phyloP scores from a whole-genome alignment of 2,329 filamentous ascomycete genomes.

The Curvularia sp. region DNA sequence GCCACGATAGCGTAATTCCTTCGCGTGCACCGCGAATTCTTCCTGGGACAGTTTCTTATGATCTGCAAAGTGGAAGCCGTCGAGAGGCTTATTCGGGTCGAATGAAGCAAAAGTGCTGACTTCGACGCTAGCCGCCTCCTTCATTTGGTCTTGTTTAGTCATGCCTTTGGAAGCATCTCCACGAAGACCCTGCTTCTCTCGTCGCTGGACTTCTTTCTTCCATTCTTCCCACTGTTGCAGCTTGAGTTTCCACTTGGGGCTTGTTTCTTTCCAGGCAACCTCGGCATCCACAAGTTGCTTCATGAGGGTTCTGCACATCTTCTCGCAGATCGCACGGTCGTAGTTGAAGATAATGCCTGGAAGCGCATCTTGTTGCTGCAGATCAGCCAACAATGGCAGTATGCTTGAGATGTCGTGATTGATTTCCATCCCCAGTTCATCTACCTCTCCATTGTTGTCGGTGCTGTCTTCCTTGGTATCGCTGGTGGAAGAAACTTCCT shows the following conservation, averaged over 20 bases:
- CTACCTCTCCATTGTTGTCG: conserved; percentile 25
- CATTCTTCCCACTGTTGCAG: conserved; percentile 65
- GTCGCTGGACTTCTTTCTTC: conserved; percentile 57
- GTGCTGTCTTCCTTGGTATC: conserved; percentile 14
- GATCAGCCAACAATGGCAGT: conserved; percentile 64
- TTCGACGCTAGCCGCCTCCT: conserved; percentile 64
- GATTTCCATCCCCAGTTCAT: conserved; percentile 32
- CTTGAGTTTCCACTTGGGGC: conserved; percentile 66
- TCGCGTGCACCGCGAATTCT: conserved; percentile 65
- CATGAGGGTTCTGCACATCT: conserved; percentile 61
- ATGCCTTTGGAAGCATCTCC: conserved; percentile 55
- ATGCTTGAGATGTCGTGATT: conserved; percentile 53
- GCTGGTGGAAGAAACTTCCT: conserved; percentile 8
- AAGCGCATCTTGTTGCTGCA: conserved; percentile 69
- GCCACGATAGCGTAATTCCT: conserved; percentile 59
- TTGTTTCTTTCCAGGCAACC: conserved; percentile 62
- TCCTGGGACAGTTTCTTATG: conserved; percentile 62
- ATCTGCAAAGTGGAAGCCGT: conserved; percentile 72
- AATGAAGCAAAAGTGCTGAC: conserved; percentile 67
- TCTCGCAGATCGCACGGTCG: conserved; percentile 70
- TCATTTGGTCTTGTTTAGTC: conserved; percentile 64
- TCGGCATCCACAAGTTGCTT: conserved; percentile 63
- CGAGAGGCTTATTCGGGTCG: conserved; percentile 68
- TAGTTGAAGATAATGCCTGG: conserved; percentile 82
- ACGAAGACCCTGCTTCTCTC: conserved; percentile 55